Conservation (phyloP, 495 filamentous ascomycete genomes). For the Hypoxylon crocopeplum region DNA sequence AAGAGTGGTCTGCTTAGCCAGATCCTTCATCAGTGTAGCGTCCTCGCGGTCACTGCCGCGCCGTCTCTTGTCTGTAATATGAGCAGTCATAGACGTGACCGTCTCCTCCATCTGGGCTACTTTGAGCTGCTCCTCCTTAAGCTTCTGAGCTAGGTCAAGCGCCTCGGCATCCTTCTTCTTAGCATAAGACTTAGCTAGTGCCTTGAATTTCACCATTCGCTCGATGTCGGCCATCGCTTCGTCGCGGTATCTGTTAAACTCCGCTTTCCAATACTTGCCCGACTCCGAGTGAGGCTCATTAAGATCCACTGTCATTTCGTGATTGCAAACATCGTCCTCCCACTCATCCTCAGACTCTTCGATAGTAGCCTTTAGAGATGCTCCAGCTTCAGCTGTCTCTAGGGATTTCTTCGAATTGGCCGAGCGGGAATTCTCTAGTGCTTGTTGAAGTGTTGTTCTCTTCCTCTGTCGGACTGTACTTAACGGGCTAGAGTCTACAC, state of each 20-base stretch:
- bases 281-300: constrained; percentile 82
- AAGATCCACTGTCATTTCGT: constrained; percentile 77
- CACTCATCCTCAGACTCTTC: constrained; percentile 50
- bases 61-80: constrained; percentile 49
- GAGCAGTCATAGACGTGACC: constrained; percentile 65
- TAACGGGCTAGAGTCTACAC: constrained; percentile 69
- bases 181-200: constrained; percentile 85
- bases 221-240: constrained; percentile 82
- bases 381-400: constrained; percentile 30
- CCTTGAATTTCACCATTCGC: constrained; percentile 78
- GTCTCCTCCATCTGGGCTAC: constrained; percentile 65
- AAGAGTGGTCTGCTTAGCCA: constrained; percentile 72
- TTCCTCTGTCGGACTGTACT: constrained; percentile 26
- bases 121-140: constrained; percentile 68
- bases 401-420: constrained; percentile 30
- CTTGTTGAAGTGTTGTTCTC: constrained; percentile 63
- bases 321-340: constrained; percentile 51
- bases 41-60: constrained; percentile 56
- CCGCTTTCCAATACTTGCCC: constrained; percentile 91
- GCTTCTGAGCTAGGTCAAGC: constrained; percentile 70
- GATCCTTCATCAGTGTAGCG: constrained; percentile 60
- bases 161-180: constrained; percentile 87
- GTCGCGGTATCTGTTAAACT: constrained; percentile 82
- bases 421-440: constrained; percentile 53
- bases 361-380: constrained; percentile 33